phyloP scores from a whole-genome alignment of 2,329 filamentous ascomycete species.

The Epichloe baconii region DNA sequence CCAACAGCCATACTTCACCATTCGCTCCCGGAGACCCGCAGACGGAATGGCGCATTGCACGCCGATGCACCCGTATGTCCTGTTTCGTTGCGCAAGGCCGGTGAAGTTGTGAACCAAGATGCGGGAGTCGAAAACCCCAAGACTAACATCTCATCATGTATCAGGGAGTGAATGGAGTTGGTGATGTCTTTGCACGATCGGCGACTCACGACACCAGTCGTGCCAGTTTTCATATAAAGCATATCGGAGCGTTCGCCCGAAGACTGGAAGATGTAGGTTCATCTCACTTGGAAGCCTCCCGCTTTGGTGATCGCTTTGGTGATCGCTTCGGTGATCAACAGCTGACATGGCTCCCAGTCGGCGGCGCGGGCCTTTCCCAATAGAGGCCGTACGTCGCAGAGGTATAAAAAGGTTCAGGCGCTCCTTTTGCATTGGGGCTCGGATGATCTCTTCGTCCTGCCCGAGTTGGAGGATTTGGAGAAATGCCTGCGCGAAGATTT shows the following conservation, averaged over 20 bases:
- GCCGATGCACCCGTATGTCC: constrained; percentile 35
- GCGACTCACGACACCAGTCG: constrained; percentile 45
- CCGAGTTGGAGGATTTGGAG: constrained; percentile 43
- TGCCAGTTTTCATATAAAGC: constrained; percentile 44
- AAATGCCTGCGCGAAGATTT: constrained; percentile 42
- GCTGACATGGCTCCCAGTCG: constrained; percentile 25
- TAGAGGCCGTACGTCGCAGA: constrained; percentile 34
- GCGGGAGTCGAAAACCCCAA: too few species aligned
- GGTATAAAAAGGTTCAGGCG: constrained; percentile 42
- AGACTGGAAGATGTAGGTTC: constrained; percentile 39
- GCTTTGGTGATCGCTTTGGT: neutral
- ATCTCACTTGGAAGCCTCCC: neutral
- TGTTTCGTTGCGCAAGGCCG: neutral
- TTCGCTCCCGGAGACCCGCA: constrained; percentile 34
- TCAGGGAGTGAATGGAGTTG: constrained; percentile 5
- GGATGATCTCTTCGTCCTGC: constrained; percentile 45
- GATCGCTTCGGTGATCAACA: neutral
- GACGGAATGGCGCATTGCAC: constrained; percentile 33
- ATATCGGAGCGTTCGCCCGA: constrained; percentile 40
- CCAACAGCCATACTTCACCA: constrained; percentile 37
- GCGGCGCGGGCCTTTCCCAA: constrained; percentile 44
- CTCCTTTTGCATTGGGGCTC: constrained; percentile 44
- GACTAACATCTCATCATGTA: too few species aligned
- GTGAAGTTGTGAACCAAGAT: neutral
- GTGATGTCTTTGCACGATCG: constrained; percentile 18